Evolutionary conservation across 805 yeast genomes (phyloP).

Genomic region (Myxozyma neglecta): DNA sequence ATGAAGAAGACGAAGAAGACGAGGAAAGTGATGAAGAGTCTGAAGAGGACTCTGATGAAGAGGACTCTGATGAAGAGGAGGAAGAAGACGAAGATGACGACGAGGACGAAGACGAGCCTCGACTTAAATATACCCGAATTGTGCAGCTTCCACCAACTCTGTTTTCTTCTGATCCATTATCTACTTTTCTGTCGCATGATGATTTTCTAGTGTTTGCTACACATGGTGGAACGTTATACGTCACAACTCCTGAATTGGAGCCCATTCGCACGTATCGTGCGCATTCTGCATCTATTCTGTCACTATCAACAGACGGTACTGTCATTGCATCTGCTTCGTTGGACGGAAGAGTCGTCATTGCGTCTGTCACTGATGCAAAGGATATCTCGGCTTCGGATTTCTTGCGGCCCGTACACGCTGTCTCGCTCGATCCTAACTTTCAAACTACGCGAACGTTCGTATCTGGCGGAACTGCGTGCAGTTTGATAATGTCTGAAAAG

Average conservation of each 20-base stretch:
- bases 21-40: constrained; percentile 13
- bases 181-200: constrained; percentile 63
- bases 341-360: constrained; percentile 86
- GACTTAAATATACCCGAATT: constrained; percentile 71
- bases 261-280: constrained; percentile 74
- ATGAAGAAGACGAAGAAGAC: constrained; percentile 9
- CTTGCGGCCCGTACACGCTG: constrained; percentile 84
- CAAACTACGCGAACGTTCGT: constrained; percentile 61
- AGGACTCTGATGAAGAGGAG: constrained; percentile 31
- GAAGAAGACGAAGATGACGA: constrained; percentile 34
- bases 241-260: constrained; percentile 59
- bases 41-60: constrained; percentile 14
- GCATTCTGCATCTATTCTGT: constrained; percentile 79
- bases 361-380: constrained; percentile 59
- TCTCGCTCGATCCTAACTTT: constrained; percentile 74
- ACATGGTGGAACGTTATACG: constrained; percentile 78
- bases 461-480: constrained; percentile 89
- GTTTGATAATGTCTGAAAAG: constrained; percentile 67
- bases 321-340: constrained; percentile 85
- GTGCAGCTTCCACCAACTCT: constrained; percentile 66
- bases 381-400: constrained; percentile 78
- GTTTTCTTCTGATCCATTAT: constrained; percentile 73
- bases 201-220: constrained; percentile 77
- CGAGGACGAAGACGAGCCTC: constrained; percentile 56
- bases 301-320: constrained; percentile 69